Evolutionary conservation across 2,329 filamentous ascomycete species (phyloP).

Genomic region (Dactylellina cionopaga): DNA sequence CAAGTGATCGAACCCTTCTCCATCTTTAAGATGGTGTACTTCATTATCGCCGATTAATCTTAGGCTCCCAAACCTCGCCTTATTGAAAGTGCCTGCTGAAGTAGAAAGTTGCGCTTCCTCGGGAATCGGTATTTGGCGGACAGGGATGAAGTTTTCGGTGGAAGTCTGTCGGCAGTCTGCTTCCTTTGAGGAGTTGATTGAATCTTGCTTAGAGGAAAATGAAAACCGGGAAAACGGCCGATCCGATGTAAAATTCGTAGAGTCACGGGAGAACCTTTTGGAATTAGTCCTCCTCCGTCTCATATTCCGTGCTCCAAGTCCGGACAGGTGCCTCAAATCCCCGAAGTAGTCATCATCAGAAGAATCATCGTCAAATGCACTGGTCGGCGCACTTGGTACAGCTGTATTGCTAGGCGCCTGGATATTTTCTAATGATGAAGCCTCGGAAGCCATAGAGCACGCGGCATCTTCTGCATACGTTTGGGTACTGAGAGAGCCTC

Average conservation of each 20-base stretch:
- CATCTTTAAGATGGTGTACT: conserved; percentile 50
- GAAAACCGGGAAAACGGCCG: conserved; percentile 37
- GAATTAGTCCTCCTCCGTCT: conserved; percentile 32
- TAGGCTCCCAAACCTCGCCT: conserved; percentile 30
- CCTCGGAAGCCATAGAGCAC: conserved; percentile 18
- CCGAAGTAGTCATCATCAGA: conserved; percentile 51
- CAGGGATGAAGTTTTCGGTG: conserved; percentile 40
- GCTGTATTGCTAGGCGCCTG: not conserved
- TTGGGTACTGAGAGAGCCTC: conserved; percentile 16
- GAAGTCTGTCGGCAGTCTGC: conserved; percentile 20
- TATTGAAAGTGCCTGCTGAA: conserved; percentile 39
- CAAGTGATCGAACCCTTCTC: conserved; percentile 44
- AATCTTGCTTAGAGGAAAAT: conserved; percentile 32
- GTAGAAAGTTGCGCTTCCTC: conserved; percentile 48
- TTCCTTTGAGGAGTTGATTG: conserved; percentile 21
- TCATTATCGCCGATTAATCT: conserved; percentile 50
- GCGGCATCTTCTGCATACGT: conserved; percentile 9
- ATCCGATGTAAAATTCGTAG: conserved; percentile 17
- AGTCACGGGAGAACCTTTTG: conserved; percentile 46
- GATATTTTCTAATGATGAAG: conserved; percentile 38
- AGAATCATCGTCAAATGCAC: conserved; percentile 49
- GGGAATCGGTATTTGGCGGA: conserved; percentile 44
- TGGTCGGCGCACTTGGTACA: conserved; percentile 7
- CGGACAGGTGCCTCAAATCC: conserved; percentile 37
- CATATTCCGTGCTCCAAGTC: conserved; percentile 40